These are phyloP conservation scores for Ophiocordyceps camponoti-leonardi DNA, from an alignment of 2,329 filamentous ascomycete genomes.

Conservation along the genomic window DNA sequence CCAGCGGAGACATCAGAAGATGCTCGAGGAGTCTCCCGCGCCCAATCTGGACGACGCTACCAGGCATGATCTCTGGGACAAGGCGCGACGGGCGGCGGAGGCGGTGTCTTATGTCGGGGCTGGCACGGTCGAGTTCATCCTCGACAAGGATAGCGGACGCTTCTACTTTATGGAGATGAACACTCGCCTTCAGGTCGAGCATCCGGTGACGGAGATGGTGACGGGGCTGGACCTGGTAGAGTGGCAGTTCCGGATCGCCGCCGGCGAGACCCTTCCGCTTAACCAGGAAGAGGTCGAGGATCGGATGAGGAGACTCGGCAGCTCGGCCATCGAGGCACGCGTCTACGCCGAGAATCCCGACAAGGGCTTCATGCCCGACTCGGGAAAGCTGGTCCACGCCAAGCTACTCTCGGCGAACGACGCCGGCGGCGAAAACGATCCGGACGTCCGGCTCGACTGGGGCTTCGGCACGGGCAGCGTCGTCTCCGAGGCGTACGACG, in stretches of 20 bases:
- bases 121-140: constrained; percentile 80
- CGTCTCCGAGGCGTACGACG: constrained; percentile 88
- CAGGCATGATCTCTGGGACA: constrained; percentile 45
- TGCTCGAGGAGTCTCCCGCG: constrained; percentile 76
- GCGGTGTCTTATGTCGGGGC: constrained; percentile 80
- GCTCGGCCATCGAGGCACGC: constrained; percentile 84
- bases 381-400: constrained; percentile 72
- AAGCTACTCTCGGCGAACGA: constrained; percentile 47
- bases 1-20: constrained; percentile 77
- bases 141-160: constrained; percentile 63
- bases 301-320: constrained; percentile 49
- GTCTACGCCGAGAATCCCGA: constrained; percentile 95
- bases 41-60: constrained; percentile 44
- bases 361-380: constrained; percentile 85
- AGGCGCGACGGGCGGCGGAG: constrained; percentile 47
- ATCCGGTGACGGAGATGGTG: constrained; percentile 68
- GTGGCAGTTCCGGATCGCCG: constrained; percentile 77
- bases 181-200: constrained; percentile 87
- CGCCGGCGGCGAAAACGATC: constrained; percentile 21
- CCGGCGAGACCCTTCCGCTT: constrained; percentile 37
- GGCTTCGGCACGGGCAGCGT: constrained; percentile 85
- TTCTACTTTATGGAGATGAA: constrained; percentile 79
- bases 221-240: constrained; percentile 65
- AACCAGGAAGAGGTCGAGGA: constrained; percentile 49
- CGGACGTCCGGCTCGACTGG: constrained; percentile 77